Evolutionary conservation across 1,284 basidiomycete genomes (phyloP), one percentile per base, ranked within the genome.

Genomic region (Trichosporon faecale): DNA sequence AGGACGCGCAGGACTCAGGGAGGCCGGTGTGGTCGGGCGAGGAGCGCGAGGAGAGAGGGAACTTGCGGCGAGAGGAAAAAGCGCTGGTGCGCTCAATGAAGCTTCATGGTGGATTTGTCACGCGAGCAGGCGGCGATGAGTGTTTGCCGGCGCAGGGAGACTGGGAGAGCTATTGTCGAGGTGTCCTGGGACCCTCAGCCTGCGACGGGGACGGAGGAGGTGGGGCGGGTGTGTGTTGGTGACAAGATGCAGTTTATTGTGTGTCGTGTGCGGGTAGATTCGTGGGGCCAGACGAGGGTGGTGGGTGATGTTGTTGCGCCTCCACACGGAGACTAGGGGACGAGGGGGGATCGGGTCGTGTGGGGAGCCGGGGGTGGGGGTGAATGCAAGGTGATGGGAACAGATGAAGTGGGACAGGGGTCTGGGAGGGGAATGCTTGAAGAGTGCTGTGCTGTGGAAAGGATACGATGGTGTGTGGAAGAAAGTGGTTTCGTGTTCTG

Each of bases 31-130:
- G 35, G 35, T 37, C 35, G 35, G 35, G 35, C 14, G 35, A 37
- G 35, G 35, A 37, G 35, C n/a, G n/a, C n/a, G 27, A 49, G 40
- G 25, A n/a, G 49, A 16, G 49, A 52, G 49, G 65, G 49, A 49
- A 31, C 31, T 40, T 25, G 65, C 44, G 46, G 49, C 31, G 65
- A 23, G 40, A 3, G 21, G 14, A 23, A 33, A 33, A 31, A n/a
- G 65, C 65, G 33, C 46, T 55, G 46, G 65, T 52, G 65, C 65
- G 65, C 65, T 65, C 40, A 66, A 52, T 55, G 65, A 21, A 31
- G 31, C 46, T 55, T 66, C 65, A 66, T 66, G 65, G 27, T 66
- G 65, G 27, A 44, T 31, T 27, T 65, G 64, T 65, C 64, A 65
- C 64, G 64, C 64, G 64, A 65, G 64, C 64, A 65, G 29, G 57